Conservation (phyloP, 768 basidiomycete species). For the Hygrophoropsis aurantiaca region DNA sequence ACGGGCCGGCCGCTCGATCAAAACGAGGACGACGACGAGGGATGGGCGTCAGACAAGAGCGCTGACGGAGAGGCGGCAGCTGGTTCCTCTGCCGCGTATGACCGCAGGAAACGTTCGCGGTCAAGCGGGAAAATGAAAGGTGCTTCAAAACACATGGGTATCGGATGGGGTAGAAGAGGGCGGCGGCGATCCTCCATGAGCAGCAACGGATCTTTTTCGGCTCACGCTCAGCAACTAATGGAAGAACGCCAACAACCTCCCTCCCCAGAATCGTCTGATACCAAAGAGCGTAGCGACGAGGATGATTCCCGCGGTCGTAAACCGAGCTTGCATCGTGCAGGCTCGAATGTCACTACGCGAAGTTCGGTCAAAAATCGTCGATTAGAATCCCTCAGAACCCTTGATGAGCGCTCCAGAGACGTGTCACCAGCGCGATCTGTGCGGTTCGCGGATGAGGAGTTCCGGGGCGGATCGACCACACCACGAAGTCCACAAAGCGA, state of each 20-base stretch:
- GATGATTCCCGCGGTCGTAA: background rate
- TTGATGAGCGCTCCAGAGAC: slow-evolving; percentile 30
- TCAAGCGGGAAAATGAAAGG: slow-evolving; percentile 20
- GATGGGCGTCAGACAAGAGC: slow-evolving; percentile 62
- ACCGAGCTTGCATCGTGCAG: too few species aligned
- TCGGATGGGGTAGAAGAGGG: slow-evolving; percentile 7
- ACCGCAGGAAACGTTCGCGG: slow-evolving; percentile 24
- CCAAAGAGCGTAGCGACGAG: background rate
- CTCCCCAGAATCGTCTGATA: background rate
- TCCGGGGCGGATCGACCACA: slow-evolving; percentile 17
- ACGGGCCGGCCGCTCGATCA: slow-evolving; percentile 7
- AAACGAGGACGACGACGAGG: slow-evolving; percentile 50
- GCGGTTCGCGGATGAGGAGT: slow-evolving; percentile 42
- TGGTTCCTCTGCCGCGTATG: slow-evolving; percentile 7
- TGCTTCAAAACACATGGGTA: slow-evolving; percentile 1
- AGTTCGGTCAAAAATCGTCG: slow-evolving; percentile 27
- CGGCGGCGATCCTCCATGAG: slow-evolving; percentile 12
- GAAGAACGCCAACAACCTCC: background rate
- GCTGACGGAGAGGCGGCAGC: slow-evolving; percentile 19
- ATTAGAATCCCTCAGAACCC: slow-evolving; percentile 25
- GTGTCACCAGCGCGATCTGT: slow-evolving; percentile 48
- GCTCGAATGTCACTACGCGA: slow-evolving; percentile 9
- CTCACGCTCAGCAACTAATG: slow-evolving; percentile 5
- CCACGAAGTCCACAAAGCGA: slow-evolving; percentile 22
- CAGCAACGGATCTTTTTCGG: slow-evolving; percentile 11